Evolutionary conservation across 1,139 yeast genomes (phyloP).

Genomic region (Taphrina pruni): DNA sequence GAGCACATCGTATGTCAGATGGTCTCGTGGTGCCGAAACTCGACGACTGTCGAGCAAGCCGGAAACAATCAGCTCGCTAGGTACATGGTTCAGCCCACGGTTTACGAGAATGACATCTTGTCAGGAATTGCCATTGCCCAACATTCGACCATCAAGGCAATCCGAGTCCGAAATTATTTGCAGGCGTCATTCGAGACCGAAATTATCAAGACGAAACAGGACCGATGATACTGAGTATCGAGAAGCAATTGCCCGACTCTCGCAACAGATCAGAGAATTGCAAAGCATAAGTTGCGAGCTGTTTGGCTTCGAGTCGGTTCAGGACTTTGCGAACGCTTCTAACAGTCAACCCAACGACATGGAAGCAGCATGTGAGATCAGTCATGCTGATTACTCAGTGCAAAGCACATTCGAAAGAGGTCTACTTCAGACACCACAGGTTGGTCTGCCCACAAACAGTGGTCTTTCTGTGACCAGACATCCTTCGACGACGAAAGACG

Average conservation of each 20-base stretch:
- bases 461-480: too few relatives aligned
- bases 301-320: neutral
- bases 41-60: conserved; percentile 6
- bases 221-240: neutral
- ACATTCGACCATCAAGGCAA: neutral
- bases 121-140: neutral
- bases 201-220: neutral
- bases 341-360: too few relatives aligned
- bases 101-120: neutral
- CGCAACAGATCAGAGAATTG: conserved; percentile 4
- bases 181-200: neutral
- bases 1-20: conserved; percentile 6
- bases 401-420: too few relatives aligned
- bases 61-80: conserved; percentile 20
- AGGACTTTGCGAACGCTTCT: too few relatives aligned
- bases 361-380: too few relatives aligned
- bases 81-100: conserved; percentile 1
- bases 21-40: conserved; percentile 9
- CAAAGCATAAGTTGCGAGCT: conserved; percentile 3
- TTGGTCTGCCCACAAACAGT: too few relatives aligned
- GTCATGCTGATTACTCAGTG: too few relatives aligned
- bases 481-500: too few relatives aligned
- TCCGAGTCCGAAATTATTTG: neutral
- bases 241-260: conserved; percentile 7
- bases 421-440: too few relatives aligned